These are phyloP conservation scores for Cercospora canescens DNA, from an alignment of 2,329 filamentous ascomycete species.

Conservation along the genomic window DNA sequence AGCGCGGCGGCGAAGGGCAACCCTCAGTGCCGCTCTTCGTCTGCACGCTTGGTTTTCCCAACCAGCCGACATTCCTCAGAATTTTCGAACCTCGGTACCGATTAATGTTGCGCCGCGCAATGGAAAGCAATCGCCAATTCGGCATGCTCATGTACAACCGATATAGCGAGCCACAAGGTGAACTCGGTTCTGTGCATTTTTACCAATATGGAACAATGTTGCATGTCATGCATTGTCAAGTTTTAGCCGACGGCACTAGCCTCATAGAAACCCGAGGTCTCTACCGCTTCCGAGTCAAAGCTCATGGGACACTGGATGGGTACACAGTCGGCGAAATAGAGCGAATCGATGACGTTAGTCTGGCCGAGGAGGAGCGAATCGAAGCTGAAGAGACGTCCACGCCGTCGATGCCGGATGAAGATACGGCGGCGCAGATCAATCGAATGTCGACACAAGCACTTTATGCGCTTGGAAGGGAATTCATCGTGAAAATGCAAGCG, in stretches of 20 bases:
- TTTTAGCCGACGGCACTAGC: constrained; percentile 77
- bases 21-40: constrained; percentile 73
- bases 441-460: constrained; percentile 70
- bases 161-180: constrained; percentile 52
- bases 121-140: constrained; percentile 74
- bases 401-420: constrained; percentile 27
- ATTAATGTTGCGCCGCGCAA: constrained; percentile 78
- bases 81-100: constrained; percentile 93
- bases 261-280: constrained; percentile 76
- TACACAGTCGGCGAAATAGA: constrained; percentile 77
- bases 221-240: constrained; percentile 71
- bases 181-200: constrained; percentile 58
- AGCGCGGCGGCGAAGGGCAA: constrained; percentile 55
- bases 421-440: constrained; percentile 45
- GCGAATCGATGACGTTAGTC: constrained; percentile 75
- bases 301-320: constrained; percentile 67
- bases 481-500: constrained; percentile 67
- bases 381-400: constrained; percentile 67
- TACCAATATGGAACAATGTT: constrained; percentile 76
- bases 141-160: constrained; percentile 79
- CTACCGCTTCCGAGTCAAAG: constrained; percentile 72
- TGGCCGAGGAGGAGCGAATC: constrained; percentile 75
- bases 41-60: constrained; percentile 77
- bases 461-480: constrained; percentile 64
- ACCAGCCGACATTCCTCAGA: constrained; percentile 81